A percentile compares a stretch with the other conserved stretches of the same genome.
Conservation (phyloP, 1,284 basidiomycete species). For the Microstroma glucosiphilum region DNA sequence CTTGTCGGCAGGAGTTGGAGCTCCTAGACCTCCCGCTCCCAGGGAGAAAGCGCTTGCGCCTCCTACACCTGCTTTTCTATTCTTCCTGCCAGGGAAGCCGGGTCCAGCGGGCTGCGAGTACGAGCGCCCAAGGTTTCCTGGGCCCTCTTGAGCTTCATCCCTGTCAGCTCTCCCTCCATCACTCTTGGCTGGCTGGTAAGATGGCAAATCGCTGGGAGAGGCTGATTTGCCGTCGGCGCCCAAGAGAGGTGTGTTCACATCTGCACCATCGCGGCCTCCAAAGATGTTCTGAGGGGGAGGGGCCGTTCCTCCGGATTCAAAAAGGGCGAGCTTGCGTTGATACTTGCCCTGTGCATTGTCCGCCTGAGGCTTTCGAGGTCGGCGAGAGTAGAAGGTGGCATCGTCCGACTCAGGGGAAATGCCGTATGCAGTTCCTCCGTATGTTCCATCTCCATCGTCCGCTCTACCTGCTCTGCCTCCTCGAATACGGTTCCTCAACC, state of each 20-base stretch:
- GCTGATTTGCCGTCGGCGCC: slow-evolving; percentile 12
- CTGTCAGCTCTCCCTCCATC: neutral
- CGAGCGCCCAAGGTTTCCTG: neutral
- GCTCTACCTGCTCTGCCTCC: slow-evolving; percentile 7
- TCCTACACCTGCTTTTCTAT: neutral
- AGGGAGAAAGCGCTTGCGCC: slow-evolving; percentile 1
- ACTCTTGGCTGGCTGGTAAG: neutral
- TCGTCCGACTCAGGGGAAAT: slow-evolving; percentile 43
- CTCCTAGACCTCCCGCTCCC: neutral
- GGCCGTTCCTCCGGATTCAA: slow-evolving; percentile 62
- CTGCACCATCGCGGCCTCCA: slow-evolving; percentile 17
- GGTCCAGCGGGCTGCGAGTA: neutral
- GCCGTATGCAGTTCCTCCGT: slow-evolving; percentile 20
- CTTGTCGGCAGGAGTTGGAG: slow-evolving; percentile 48
- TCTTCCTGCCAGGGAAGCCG: neutral
- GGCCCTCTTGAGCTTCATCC: neutral
- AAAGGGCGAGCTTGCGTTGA: slow-evolving; percentile 82
- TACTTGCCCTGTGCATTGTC: slow-evolving; percentile 37
- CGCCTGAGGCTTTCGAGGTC: slow-evolving; percentile 32
- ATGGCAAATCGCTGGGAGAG: neutral
- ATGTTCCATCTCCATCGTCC: neutral
- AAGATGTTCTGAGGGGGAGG: slow-evolving; percentile 23
- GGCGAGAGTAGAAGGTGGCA: slow-evolving; percentile 45
- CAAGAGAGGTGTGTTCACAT: slow-evolving; percentile 50
- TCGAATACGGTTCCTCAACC: slow-evolving; percentile 20